Evolutionary conservation across 2,329 filamentous ascomycete species (phyloP), one percentile per base, ranked within the genome.

Genomic region (Alternaria longipes): DNA sequence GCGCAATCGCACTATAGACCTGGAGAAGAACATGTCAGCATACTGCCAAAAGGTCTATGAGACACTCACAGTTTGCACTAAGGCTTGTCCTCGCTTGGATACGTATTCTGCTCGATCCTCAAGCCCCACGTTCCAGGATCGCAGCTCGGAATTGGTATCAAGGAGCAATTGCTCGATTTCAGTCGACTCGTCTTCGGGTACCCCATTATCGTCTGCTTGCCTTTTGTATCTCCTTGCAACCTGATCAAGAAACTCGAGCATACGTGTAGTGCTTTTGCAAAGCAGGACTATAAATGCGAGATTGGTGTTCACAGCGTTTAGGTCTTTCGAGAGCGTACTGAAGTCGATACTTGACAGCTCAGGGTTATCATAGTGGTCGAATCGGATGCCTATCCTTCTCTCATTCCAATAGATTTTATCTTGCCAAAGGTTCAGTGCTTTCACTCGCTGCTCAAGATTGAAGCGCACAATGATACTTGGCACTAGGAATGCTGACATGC

Each of bases 1-100:
- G 70, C 5, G 69, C 65, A 24, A 71, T 67, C 16, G 56, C 56
- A 12, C 66, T 70, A 49, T 70, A 70, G 3, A 68, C 56, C 67
- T 71, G 8, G 6, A 30, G 38, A 51, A 24, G 16, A 34, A 14
- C 5, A 20, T n/a, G 41, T 42, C 12, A 42, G 8, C 6, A 14
- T 0, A 14, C 32, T 12, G 14, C 6, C 5, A 14, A 16, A 36
- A 16, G 6, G 12, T 14, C 5, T 36, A 14, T 2, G 14, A 24
- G 5, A 2, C 16, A 36, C 62, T 49, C 26, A 70, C 69, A 12
- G 56, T 66, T n/a, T 70, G 69, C 0, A 65, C 55, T 8, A 71
- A 20, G 5, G 64, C 62, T 26, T 72, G 63, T 2, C 41, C 55
- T 24, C 68, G 51, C 40, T 67, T 62, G 1, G 60, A 56, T 6